Evolutionary conservation across 2,329 filamentous ascomycete genomes (phyloP), one percentile per base, ranked within the genome.

Genomic region (Phoma sp.): DNA sequence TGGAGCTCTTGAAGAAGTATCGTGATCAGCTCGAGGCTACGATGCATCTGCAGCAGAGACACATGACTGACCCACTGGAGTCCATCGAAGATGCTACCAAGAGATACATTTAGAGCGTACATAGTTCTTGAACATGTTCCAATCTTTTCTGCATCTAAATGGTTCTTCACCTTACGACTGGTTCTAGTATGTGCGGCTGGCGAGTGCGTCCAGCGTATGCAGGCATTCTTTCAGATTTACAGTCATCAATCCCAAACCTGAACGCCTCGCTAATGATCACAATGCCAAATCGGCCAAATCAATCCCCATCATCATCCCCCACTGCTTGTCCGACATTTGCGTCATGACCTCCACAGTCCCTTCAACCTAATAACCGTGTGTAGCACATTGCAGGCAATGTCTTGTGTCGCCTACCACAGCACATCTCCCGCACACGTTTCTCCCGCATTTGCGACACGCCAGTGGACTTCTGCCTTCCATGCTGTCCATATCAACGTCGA

Each of bases 321-420:
- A 29, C n/a, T 29, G 27, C 27, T 7, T 18, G 9, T 29, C 1
- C 6, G 9, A 29, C 2, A 2, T 1, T 29, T 29, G 27, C 27
- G 3, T 29, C 27, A 29, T 29, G 9, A 2, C 27, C 27, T 29
- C 3, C 6, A 9, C 27, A 7, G 27, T 33, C 18, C 41, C 9
- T 22, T 4, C 18, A 8, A 13, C 10, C 9, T 38, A 46, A 13
- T 36, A 46, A 13, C 50, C 50, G 38, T 38, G 52, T 13, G 65
- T 71, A 13, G 75, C 76, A 58, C 78, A 80, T 8, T 69, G 66
- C 51, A 80, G 57, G 62, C 78, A 80, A 40, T 73, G 65, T 47
- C 78, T 67, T 50, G 61, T 59, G 23, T 71, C 64, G 7, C 70
- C 67, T 7, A 69, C 66, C 9, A 80, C 70, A 4, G 78, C 73